Evolutionary conservation across 2,329 filamentous ascomycete species (phyloP).

Genomic region (Colletotrichum tabaci): DNA sequence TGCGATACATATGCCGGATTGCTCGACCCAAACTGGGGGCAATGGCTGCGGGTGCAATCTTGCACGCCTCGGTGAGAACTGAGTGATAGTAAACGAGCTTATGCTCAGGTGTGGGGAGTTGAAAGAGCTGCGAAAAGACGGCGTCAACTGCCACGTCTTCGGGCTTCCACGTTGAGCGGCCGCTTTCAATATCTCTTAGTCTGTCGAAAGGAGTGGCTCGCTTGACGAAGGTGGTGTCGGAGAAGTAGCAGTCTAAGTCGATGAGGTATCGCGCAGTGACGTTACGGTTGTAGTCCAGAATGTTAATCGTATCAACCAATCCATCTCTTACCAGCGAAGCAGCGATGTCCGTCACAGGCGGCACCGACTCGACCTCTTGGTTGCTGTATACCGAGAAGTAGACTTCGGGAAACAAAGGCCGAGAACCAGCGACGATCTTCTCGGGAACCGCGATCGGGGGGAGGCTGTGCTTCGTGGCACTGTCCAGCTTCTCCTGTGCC

Average conservation of each 20-base stretch:
- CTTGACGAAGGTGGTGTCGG: slow-evolving; percentile 91
- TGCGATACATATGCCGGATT: slow-evolving; percentile 91
- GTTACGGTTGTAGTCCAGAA: slow-evolving; percentile 92
- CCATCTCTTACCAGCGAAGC: slow-evolving; percentile 88
- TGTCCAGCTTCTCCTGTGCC: slow-evolving; percentile 71
- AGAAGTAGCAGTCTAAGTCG: slow-evolving; percentile 95
- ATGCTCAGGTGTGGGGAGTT: slow-evolving; percentile 88
- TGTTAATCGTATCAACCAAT: slow-evolving; percentile 93
- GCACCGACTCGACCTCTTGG: slow-evolving; percentile 92
- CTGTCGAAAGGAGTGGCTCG: slow-evolving; percentile 94
- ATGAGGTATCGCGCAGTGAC: slow-evolving; percentile 90
- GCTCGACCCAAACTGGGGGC: slow-evolving; percentile 93
- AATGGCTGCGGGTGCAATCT: slow-evolving; percentile 95
- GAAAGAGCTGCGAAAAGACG: slow-evolving; percentile 94
- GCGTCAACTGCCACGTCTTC: slow-evolving; percentile 98
- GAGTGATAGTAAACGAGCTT: slow-evolving; percentile 98
- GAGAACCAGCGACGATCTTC: slow-evolving; percentile 80
- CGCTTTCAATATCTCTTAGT: slow-evolving; percentile 77
- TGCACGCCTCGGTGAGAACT: slow-evolving; percentile 94
- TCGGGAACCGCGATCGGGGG: slow-evolving; percentile 83
- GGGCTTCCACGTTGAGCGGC: slow-evolving; percentile 90
- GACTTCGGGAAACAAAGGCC: slow-evolving; percentile 89
- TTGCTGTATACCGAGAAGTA: slow-evolving; percentile 93
- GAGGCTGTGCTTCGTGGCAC: slow-evolving; percentile 80
- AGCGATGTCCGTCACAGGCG: slow-evolving; percentile 80